Percentiles rank a stretch among this genome's conserved stretches.
Evolutionary conservation across 768 basidiomycete genomes (phyloP).

Genomic region (Dioszegia crocea): DNA sequence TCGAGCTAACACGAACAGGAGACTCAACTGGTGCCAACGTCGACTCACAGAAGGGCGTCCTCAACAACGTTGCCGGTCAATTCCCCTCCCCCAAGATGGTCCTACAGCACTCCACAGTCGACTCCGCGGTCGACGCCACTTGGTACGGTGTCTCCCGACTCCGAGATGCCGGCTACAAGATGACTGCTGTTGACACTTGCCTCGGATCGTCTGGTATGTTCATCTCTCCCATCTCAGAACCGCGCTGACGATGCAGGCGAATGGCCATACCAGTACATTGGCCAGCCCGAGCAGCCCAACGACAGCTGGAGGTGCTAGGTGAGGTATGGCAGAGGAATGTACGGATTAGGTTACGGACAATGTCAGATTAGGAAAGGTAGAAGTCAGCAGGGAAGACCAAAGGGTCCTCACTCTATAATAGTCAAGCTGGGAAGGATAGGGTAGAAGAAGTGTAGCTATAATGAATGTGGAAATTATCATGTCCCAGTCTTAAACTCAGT

Average conservation of each 20-base stretch:
- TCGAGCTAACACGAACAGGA: slow-evolving; percentile 1
- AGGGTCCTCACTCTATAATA: too few relatives aligned
- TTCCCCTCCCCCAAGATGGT: slow-evolving; percentile 34
- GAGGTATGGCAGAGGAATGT: neutral
- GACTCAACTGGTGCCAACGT: slow-evolving; percentile 34
- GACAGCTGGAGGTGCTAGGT: slow-evolving; percentile 41
- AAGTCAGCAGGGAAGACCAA: too few relatives aligned
- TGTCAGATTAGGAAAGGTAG: too few relatives aligned
- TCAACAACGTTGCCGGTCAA: slow-evolving; percentile 23
- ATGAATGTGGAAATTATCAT: too few relatives aligned
- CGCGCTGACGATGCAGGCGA: slow-evolving; percentile 19
- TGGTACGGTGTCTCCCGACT: slow-evolving; percentile 25
- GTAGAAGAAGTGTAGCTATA: too few relatives aligned
- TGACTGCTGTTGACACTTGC: slow-evolving; percentile 49
- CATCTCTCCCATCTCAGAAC: neutral
- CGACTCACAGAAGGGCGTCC: slow-evolving; percentile 23
- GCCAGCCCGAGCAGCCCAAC: slow-evolving; percentile 38
- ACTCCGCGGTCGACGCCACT: slow-evolving; percentile 6
- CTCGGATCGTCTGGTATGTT: slow-evolving; percentile 36
- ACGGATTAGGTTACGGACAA: neutral
- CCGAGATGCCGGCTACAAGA: slow-evolving; percentile 31
- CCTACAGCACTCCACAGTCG: slow-evolving; percentile 34
- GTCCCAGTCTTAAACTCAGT: too few relatives aligned
- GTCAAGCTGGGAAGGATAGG: too few relatives aligned
- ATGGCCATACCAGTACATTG: slow-evolving; percentile 47